These are phyloP conservation scores for Blastomyces silverae DNA, from an alignment of 2,329 filamentous ascomycete genomes.

Conservation along the genomic window DNA sequence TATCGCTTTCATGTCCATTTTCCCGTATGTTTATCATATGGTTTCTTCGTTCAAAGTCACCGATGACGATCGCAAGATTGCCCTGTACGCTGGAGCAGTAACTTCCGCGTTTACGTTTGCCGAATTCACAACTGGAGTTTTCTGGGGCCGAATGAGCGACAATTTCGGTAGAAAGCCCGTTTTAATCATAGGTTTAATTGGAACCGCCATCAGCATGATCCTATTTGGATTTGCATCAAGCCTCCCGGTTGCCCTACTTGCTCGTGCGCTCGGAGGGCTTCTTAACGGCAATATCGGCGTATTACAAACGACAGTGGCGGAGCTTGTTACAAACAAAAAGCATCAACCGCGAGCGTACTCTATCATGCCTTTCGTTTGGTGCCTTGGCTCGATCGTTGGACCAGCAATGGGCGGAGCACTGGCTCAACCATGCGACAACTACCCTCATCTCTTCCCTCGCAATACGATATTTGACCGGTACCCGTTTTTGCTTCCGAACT, in stretches of 20 bases:
- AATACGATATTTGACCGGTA: slow-evolving; percentile 77
- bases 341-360: slow-evolving; percentile 93
- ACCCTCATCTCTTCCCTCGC: slow-evolving; percentile 63
- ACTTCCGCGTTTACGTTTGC: slow-evolving; percentile 94
- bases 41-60: slow-evolving; percentile 84
- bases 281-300: slow-evolving; percentile 97
- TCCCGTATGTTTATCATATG: slow-evolving; percentile 98
- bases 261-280: slow-evolving; percentile 79
- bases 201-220: slow-evolving; percentile 87
- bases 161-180: slow-evolving; percentile 88
- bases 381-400: slow-evolving; percentile 89
- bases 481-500: slow-evolving; percentile 84
- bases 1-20: slow-evolving; percentile 99
- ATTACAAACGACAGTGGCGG: slow-evolving; percentile 87
- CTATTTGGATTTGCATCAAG: slow-evolving; percentile 85
- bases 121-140: slow-evolving; percentile 83
- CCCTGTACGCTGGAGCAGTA: slow-evolving; percentile 90
- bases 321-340: slow-evolving; percentile 85
- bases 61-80: slow-evolving; percentile 68
- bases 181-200: slow-evolving; percentile 77
- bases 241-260: slow-evolving; percentile 73
- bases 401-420: slow-evolving; percentile 86
- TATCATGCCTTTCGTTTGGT: slow-evolving; percentile 98
- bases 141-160: slow-evolving; percentile 92
- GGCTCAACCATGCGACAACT: slow-evolving; percentile 76